Evolutionary conservation across 257 asterid genomes (phyloP).

Genomic region (Handroanthus guayacan): DNA sequence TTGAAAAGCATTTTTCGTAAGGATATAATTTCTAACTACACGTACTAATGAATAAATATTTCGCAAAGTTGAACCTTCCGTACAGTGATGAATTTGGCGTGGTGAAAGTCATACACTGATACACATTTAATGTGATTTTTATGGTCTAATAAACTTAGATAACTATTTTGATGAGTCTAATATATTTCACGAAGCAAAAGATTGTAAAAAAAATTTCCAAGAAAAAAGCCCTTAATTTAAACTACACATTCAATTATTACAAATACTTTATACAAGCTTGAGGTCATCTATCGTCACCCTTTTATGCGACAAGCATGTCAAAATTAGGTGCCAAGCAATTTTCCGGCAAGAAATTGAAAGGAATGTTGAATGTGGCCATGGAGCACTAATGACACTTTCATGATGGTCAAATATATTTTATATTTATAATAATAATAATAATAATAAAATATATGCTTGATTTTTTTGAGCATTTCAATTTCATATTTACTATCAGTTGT

Average conservation of each 20-base stretch:
- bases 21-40: no score
- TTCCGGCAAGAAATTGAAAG: conserved; percentile 36
- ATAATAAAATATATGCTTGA: not conserved
- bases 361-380: conserved; percentile 35
- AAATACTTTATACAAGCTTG: conserved; percentile 9
- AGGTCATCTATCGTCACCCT: conserved; percentile 26
- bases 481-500: conserved; percentile 21
- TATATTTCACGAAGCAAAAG: not conserved
- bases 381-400: conserved; percentile 35
- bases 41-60: no score
- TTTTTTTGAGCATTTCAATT: conserved; percentile 19
- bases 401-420: not conserved
- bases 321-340: conserved; percentile 23
- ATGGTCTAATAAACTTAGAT: no score
- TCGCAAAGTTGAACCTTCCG: no score
- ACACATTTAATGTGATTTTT: no score
- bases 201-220: not conserved
- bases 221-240: not conserved
- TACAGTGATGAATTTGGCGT: no score
- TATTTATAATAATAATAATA: not conserved
- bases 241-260: not conserved
- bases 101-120: no score
- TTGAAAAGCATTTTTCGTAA: no score
- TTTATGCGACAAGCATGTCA: not conserved
- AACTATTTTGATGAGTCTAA: no score